phyloP scores from a whole-genome alignment of 768 basidiomycete genomes.

The Suillus subalutaceus region DNA sequence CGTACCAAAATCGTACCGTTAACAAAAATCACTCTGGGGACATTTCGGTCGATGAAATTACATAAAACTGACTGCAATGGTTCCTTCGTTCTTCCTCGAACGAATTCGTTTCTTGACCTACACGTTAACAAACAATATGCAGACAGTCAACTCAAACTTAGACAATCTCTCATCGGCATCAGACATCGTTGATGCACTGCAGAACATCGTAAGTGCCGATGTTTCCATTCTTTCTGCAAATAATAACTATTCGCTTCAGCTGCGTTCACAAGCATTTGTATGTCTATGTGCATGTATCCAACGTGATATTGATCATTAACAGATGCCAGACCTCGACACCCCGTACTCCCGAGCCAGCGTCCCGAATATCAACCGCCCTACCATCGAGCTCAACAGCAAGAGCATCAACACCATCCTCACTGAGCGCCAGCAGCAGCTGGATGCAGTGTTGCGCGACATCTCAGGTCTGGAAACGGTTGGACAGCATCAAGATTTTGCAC shows the following conservation, averaged over 20 bases:
- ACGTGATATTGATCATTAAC: not conserved
- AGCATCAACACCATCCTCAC: slow-evolving; percentile 19
- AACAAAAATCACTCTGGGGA: too few species aligned
- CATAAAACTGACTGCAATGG: too few species aligned
- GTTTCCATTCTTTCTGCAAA: not conserved
- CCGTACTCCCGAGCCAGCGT: not conserved
- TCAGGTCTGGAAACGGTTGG: slow-evolving; percentile 17
- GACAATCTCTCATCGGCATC: not conserved
- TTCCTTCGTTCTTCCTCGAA: too few species aligned
- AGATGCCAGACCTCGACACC: not conserved
- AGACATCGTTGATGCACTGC: not conserved
- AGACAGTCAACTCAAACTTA: not conserved
- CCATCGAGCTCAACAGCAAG: slow-evolving; percentile 11
- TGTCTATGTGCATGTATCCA: not conserved
- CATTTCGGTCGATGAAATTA: too few species aligned
- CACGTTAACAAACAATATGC: not conserved
- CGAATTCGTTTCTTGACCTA: not conserved
- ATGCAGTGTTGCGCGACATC: slow-evolving; percentile 19
- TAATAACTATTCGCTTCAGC: not conserved
- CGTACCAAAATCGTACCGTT: too few species aligned
- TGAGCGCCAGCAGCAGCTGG: slow-evolving; percentile 19
- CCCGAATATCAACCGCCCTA: not conserved
- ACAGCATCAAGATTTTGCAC: slow-evolving; percentile 12
- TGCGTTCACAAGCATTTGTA: not conserved
- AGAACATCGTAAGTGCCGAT: not conserved